Evolutionary conservation across 345 rosid genomes (phyloP).

Genomic region (Hibiscus tridactylites): DNA sequence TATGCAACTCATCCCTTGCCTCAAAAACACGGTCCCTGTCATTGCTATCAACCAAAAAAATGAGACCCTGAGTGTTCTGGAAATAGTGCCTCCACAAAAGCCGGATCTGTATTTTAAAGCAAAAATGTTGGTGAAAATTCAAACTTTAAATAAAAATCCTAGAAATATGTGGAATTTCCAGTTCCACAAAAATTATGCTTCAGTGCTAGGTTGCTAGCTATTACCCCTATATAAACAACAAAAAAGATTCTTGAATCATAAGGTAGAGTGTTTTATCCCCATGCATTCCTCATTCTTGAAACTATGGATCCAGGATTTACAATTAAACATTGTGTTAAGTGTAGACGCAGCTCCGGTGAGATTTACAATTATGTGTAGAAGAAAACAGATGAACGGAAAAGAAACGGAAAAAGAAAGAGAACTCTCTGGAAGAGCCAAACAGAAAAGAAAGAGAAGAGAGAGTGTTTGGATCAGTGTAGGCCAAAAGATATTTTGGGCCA

Average conservation of each 20-base stretch:
- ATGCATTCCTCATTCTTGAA: not conserved
- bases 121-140: not conserved
- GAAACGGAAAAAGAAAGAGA: too few relatives aligned
- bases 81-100: slow-evolving; percentile 82
- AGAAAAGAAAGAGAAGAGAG: too few relatives aligned
- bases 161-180: not conserved
- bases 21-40: slow-evolving; percentile 73
- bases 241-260: not conserved
- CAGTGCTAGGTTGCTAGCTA: not conserved
- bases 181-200: not conserved
- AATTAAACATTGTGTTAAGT: not conserved
- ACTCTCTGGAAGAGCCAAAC: too few relatives aligned
- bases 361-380: too few relatives aligned
- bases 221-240: not conserved
- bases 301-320: not conserved
- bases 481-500: too few relatives aligned
- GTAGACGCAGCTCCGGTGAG: too few relatives aligned
- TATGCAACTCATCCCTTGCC: slow-evolving; percentile 65
- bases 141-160: not conserved
- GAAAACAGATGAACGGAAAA: too few relatives aligned
- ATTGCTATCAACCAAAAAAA: slow-evolving; percentile 68
- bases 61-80: slow-evolving; percentile 83
- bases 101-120: slow-evolving; percentile 43
- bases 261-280: not conserved
- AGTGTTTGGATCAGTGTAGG: too few relatives aligned